phyloP scores from a whole-genome alignment of 179 eudicot genomes.

The Carnegiea gigantea region DNA sequence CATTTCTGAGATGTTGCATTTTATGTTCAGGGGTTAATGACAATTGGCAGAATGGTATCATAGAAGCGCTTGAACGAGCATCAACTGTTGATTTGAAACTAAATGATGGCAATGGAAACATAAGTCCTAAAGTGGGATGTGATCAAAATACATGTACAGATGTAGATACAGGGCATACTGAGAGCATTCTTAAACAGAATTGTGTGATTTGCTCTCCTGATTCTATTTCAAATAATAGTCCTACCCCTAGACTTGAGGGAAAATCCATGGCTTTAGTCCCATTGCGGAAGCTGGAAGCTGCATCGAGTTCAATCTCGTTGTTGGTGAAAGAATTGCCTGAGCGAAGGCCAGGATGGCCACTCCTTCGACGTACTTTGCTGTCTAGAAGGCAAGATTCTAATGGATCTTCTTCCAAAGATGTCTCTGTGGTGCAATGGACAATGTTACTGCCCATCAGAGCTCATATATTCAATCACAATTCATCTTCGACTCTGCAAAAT shows the following conservation, averaged over 20 bases:
- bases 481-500: constrained; percentile 24
- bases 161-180: constrained; percentile 22
- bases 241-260: constrained; percentile 29
- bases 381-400: constrained; percentile 26
- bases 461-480: constrained; percentile 21
- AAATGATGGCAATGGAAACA: constrained; percentile 21
- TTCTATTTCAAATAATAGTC: constrained; percentile 22
- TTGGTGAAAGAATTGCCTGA: constrained; percentile 53
- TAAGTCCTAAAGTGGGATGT: constrained; percentile 20
- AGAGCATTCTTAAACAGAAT: constrained; percentile 28
- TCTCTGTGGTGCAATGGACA: constrained; percentile 60
- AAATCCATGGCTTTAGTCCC: constrained; percentile 63
- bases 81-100: constrained; percentile 38
- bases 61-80: constrained; percentile 53
- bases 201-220: constrained; percentile 59
- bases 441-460: constrained; percentile 48
- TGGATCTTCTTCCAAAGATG: constrained; percentile 30
- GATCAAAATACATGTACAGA: constrained; percentile 28
- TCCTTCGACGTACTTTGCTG: constrained; percentile 45
- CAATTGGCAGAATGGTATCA: constrained; percentile 40
- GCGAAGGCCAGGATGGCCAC: constrained; percentile 78
- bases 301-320: constrained; percentile 43
- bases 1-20: neutral
- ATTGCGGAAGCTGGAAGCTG: constrained; percentile 43
- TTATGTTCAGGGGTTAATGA: constrained; percentile 43